These are phyloP conservation scores for Fraxinus sp. DNA, from an alignment of 305 asterid species.

Conservation along the genomic window DNA sequence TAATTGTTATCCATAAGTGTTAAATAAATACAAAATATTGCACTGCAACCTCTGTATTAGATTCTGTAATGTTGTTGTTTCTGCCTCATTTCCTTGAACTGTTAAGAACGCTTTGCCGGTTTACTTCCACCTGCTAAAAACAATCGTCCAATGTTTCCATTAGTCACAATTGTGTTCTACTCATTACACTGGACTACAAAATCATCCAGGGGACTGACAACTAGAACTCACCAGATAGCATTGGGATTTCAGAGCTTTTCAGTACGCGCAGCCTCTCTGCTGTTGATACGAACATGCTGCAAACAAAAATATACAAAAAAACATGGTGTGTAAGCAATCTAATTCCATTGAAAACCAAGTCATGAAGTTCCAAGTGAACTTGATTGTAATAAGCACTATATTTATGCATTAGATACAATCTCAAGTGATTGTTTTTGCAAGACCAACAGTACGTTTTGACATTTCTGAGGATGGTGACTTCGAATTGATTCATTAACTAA, in stretches of 20 bases:
- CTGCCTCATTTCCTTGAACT: neutral
- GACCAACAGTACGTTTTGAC: neutral
- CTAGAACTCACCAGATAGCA: slow-evolving; percentile 55
- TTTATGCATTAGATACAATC: neutral
- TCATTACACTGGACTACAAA: neutral
- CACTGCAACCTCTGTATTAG: neutral
- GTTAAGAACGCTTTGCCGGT: slow-evolving; percentile 25
- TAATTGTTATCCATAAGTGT: slow-evolving; percentile 1
- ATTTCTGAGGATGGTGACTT: neutral
- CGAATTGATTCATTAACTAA: neutral
- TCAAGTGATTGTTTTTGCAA: neutral
- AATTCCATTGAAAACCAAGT: neutral
- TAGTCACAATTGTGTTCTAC: neutral
- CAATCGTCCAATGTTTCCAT: neutral
- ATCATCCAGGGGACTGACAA: neutral
- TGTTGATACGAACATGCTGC: slow-evolving; percentile 85
- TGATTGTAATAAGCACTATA: neutral
- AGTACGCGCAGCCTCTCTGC: slow-evolving; percentile 86
- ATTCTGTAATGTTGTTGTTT: neutral
- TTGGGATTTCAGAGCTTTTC: slow-evolving; percentile 75
- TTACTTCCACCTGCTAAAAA: slow-evolving; percentile 37
- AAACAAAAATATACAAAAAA: neutral
- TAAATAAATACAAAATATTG: slow-evolving; percentile 7
- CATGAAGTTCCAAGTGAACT: neutral
- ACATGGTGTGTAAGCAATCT: neutral